Evolutionary conservation across 2,329 filamentous ascomycete species (phyloP).

Genomic region (Penicillium sp.): DNA sequence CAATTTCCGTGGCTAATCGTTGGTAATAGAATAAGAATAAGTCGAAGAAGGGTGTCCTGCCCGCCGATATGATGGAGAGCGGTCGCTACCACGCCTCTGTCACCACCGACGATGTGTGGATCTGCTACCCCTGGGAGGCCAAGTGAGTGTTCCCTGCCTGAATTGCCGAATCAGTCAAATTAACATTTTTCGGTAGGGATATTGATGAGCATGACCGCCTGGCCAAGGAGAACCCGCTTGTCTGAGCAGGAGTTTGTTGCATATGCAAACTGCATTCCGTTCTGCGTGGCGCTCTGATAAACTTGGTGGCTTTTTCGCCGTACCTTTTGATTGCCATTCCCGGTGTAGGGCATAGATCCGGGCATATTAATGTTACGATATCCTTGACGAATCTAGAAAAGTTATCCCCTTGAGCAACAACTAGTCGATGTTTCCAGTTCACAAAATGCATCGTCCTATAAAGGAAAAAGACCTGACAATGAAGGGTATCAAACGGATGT

Average conservation of each 20-base stretch:
- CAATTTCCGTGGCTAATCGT: slow-evolving; percentile 1
- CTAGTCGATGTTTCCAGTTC: not conserved
- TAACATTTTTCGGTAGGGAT: slow-evolving; percentile 49
- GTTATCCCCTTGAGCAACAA: not conserved
- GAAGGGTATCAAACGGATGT: slow-evolving; percentile 20
- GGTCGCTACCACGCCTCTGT: slow-evolving; percentile 76
- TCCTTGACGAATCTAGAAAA: slow-evolving; percentile 24
- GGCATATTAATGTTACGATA: slow-evolving; percentile 22
- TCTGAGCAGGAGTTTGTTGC: slow-evolving; percentile 20
- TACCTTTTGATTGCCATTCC: slow-evolving; percentile 6
- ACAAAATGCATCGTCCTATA: not conserved
- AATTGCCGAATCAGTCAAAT: not conserved
- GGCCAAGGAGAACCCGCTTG: slow-evolving; percentile 48
- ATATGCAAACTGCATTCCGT: slow-evolving; percentile 15
- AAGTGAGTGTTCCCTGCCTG: slow-evolving; percentile 46
- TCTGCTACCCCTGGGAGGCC: slow-evolving; percentile 98
- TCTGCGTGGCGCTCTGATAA: slow-evolving; percentile 17
- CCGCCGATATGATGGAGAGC: slow-evolving; percentile 66
- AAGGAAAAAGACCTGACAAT: not conserved
- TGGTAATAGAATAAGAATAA: slow-evolving; percentile 84
- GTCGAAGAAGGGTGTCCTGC: slow-evolving; percentile 81
- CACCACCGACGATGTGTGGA: slow-evolving; percentile 93
- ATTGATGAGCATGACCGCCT: slow-evolving; percentile 85
- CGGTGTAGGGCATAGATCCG: slow-evolving; percentile 9
- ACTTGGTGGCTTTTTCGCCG: slow-evolving; percentile 8